phyloP scores from a whole-genome alignment of 2,329 filamentous ascomycete genomes.

The Colletotrichum sp. region DNA sequence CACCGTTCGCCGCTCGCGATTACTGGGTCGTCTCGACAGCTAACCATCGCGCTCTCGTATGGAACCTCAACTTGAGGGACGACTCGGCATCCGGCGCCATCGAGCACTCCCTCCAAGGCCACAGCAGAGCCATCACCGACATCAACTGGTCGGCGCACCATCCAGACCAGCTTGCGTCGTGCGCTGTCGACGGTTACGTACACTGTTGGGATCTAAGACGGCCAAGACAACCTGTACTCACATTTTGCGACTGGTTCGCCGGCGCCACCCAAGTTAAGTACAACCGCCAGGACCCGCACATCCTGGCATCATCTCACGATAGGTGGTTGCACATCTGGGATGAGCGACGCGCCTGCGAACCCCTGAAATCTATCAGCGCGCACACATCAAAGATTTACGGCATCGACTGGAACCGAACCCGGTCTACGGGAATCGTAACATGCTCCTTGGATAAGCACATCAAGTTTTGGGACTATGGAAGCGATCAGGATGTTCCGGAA shows the following conservation, averaged over 20 bases:
- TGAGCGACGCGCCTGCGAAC: constrained; percentile 76
- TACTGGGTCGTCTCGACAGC: constrained; percentile 95
- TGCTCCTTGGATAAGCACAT: constrained; percentile 92
- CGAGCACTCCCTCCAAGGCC: constrained; percentile 86
- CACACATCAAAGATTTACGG: constrained; percentile 95
- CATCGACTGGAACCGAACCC: constrained; percentile 88
- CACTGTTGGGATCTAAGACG: constrained; percentile 89
- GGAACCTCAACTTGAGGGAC: constrained; percentile 84
- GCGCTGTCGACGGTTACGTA: constrained; percentile 90
- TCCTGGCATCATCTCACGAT: constrained; percentile 91
- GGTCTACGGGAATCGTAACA: constrained; percentile 75
- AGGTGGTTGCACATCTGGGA: constrained; percentile 91
- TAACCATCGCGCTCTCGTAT: constrained; percentile 92
- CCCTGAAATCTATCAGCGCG: constrained; percentile 83
- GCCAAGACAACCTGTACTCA: constrained; percentile 74
- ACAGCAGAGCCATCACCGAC: constrained; percentile 87
- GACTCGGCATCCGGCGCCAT: constrained; percentile 75
- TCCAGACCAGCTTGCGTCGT: constrained; percentile 87
- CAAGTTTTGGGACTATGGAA: constrained; percentile 86
- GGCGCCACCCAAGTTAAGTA: constrained; percentile 96
- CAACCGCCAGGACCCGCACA: constrained; percentile 84
- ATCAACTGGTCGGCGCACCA: constrained; percentile 96
- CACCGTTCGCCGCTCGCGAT: constrained; percentile 85
- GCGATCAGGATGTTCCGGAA: constrained; percentile 69
- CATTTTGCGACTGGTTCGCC: constrained; percentile 91